Percentiles rank a stretch among this genome's conserved stretches.
Evolutionary conservation across 257 asterid species (phyloP).

Genomic region (Primulina eburnea): DNA sequence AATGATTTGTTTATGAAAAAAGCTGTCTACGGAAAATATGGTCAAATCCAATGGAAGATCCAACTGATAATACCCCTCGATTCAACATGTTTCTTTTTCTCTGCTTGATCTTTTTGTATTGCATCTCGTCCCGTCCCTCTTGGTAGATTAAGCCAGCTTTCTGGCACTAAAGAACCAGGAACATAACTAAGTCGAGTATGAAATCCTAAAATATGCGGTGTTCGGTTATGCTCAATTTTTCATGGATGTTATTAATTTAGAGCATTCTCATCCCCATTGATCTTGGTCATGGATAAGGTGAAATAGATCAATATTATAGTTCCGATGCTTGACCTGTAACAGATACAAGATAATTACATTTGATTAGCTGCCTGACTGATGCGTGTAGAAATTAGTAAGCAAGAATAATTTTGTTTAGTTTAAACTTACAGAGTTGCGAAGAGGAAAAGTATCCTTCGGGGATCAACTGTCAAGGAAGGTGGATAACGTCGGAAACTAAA

Average conservation of each 20-base stretch:
- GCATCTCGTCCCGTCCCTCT: background rate
- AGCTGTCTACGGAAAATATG: background rate
- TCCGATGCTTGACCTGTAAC: slow-evolving; percentile 32
- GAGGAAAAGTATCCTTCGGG: slow-evolving; percentile 68
- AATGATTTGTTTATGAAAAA: too few relatives aligned
- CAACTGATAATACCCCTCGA: background rate
- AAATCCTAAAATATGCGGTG: background rate
- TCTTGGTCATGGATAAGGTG: slow-evolving; percentile 23
- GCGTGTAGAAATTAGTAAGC: too few relatives aligned
- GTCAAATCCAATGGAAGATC: background rate
- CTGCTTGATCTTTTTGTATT: background rate
- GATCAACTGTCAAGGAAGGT: slow-evolving; percentile 39
- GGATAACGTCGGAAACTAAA: slow-evolving; percentile 59
- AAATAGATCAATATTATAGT: slow-evolving; percentile 28
- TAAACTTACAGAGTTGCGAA: slow-evolving; percentile 74
- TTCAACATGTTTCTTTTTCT: background rate
- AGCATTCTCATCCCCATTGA: slow-evolving; percentile 15
- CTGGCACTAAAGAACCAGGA: background rate
- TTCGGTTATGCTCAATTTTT: background rate
- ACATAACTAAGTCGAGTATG: background rate
- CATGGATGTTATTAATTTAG: background rate
- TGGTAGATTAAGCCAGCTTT: background rate
- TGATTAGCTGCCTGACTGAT: too few relatives aligned
- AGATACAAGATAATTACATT: background rate
- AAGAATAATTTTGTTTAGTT: too few relatives aligned